These are phyloP conservation scores for Onygena corvina DNA, from an alignment of 2,329 filamentous ascomycete species.

Conservation along the genomic window DNA sequence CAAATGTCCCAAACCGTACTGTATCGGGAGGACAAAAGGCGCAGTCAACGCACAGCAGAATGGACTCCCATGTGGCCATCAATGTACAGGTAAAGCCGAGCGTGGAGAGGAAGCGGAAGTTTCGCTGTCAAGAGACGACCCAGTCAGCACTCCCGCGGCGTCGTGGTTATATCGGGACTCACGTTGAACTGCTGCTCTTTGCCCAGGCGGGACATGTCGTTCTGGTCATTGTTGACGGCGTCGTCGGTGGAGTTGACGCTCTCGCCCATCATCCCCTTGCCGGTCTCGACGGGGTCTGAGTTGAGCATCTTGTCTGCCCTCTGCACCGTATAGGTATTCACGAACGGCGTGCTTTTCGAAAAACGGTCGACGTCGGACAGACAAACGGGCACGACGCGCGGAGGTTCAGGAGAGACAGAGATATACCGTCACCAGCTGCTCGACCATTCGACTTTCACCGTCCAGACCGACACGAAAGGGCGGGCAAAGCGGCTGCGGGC, in stretches of 20 bases:
- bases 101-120: constrained; percentile 32
- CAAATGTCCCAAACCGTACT: not conserved
- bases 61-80: constrained; percentile 32
- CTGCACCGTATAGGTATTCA: too few species aligned
- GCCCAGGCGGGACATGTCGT: constrained; percentile 40
- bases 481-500: too few species aligned
- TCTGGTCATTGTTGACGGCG: constrained; percentile 13
- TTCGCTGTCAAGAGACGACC: constrained; percentile 25
- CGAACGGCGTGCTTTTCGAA: too few species aligned
- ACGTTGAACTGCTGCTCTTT: constrained; percentile 40
- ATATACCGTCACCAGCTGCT: too few species aligned
- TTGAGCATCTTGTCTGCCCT: not conserved
- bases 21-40: not conserved
- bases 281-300: not conserved
- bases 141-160: not conserved
- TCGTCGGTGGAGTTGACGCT: constrained; percentile 14
- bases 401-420: too few species aligned
- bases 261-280: constrained; percentile 3
- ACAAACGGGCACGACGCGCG: too few species aligned
- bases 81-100: constrained; percentile 32
- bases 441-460: too few species aligned
- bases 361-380: too few species aligned
- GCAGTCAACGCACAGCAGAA: constrained; percentile 24
- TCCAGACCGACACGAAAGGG: too few species aligned
- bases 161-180: not conserved